These are phyloP conservation scores for Croton laevigatus DNA, from an alignment of 441 rosid genomes.

Conservation along the genomic window DNA sequence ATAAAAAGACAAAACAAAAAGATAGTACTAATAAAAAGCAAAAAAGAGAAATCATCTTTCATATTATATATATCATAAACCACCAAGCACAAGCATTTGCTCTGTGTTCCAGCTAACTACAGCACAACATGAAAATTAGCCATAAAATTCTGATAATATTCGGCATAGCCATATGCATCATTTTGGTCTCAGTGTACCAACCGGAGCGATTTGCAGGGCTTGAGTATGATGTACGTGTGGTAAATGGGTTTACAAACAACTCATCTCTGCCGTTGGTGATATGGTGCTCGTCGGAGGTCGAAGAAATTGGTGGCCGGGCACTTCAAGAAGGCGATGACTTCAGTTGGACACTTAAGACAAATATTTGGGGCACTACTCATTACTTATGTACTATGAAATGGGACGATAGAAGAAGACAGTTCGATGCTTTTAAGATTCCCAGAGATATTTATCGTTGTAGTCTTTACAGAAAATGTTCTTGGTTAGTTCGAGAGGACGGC, in stretches of 20 bases:
- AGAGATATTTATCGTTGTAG: slow-evolving; percentile 58
- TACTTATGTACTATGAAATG: slow-evolving; percentile 74
- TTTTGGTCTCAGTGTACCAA: slow-evolving; percentile 35
- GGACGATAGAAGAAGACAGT: slow-evolving; percentile 46
- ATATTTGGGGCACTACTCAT: slow-evolving; percentile 39
- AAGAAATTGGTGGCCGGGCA: slow-evolving; percentile 82
- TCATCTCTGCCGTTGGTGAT: slow-evolving; percentile 78
- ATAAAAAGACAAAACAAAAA: too few species aligned
- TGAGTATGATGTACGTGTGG: slow-evolving; percentile 68
- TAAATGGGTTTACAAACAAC: slow-evolving; percentile 77
- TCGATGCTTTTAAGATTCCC: slow-evolving; percentile 59
- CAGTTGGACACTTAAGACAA: slow-evolving; percentile 57
- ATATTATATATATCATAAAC: neutral
- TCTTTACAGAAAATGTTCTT: slow-evolving; percentile 57
- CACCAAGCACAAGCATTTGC: neutral
- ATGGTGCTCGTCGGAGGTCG: slow-evolving; percentile 65
- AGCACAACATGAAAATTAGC: slow-evolving; percentile 21
- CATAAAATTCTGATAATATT: slow-evolving; percentile 26
- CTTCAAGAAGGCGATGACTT: slow-evolving; percentile 88
- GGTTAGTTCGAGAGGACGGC: slow-evolving; percentile 85
- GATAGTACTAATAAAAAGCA: too few species aligned
- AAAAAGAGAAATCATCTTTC: too few species aligned
- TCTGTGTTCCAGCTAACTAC: too few species aligned
- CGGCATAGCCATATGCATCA: slow-evolving; percentile 26
- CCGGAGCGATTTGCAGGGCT: slow-evolving; percentile 34